Evolutionary conservation across 495 filamentous ascomycete species (phyloP).

Genomic region (Hypoxylon lenormandii): DNA sequence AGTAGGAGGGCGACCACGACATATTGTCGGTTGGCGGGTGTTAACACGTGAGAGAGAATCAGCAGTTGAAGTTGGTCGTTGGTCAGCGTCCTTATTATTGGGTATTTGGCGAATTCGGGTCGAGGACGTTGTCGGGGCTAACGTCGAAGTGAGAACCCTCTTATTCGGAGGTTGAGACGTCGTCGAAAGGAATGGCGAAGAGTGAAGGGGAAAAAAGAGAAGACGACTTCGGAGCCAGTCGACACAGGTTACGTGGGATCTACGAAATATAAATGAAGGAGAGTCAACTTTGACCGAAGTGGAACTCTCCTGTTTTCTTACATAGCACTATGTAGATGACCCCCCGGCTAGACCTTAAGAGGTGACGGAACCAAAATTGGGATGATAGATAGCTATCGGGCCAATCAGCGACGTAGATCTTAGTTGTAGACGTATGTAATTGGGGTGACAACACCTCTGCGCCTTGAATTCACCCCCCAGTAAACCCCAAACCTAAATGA

Average conservation of each 20-base stretch:
- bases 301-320: conserved; percentile 17
- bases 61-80: too few relatives aligned
- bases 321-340: too few relatives aligned
- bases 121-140: background rate
- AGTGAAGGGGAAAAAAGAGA: conserved; percentile 2
- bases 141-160: too few relatives aligned
- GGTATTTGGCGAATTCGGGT: background rate
- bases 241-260: conserved; percentile 14
- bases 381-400: conserved; percentile 36
- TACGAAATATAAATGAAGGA: conserved; percentile 32
- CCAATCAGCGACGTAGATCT: conserved; percentile 37
- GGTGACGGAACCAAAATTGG: conserved; percentile 33
- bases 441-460: conserved; percentile 25
- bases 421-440: conserved; percentile 44
- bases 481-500: conserved; percentile 33
- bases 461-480: background rate
- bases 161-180: too few relatives aligned
- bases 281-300: conserved; percentile 7
- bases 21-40: conserved; percentile 51
- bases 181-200: background rate
- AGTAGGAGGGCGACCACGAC: conserved; percentile 72
- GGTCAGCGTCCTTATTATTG: background rate
- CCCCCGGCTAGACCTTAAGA: conserved; percentile 26
- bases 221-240: conserved; percentile 8
- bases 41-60: background rate